Evolutionary conservation across 2,329 filamentous ascomycete species (phyloP).

Genomic region (Didymella sp.): DNA sequence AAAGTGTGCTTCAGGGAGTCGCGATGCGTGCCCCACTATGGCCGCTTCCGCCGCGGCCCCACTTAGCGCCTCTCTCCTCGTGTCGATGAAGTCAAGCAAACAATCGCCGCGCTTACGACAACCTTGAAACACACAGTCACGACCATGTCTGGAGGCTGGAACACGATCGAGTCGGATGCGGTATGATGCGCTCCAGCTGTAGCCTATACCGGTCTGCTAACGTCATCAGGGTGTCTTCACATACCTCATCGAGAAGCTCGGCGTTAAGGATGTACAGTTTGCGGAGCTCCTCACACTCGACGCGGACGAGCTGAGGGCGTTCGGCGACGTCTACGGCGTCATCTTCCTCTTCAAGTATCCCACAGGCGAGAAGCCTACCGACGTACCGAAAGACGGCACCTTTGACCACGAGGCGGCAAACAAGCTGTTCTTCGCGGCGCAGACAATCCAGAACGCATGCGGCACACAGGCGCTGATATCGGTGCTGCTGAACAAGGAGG

Average conservation of each 20-base stretch:
- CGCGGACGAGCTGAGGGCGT: conserved; percentile 71
- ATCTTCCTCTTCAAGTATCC: conserved; percentile 99
- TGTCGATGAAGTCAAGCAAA: conserved; percentile 3
- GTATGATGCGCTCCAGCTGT: conserved; percentile 60
- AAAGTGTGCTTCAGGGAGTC: background rate
- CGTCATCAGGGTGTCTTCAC: conserved; percentile 85
- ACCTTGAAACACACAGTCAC: background rate
- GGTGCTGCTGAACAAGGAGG: conserved; percentile 84
- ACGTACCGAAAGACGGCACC: conserved; percentile 77
- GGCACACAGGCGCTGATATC: conserved; percentile 94
- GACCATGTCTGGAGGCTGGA: conserved; percentile 75
- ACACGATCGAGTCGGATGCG: conserved; percentile 96
- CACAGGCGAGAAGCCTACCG: conserved; percentile 69
- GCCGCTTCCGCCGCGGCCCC: conserved; percentile 2
- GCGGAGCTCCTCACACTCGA: conserved; percentile 95
- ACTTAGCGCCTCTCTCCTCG: background rate
- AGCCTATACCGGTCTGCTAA: conserved; percentile 7
- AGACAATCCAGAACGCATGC: conserved; percentile 98
- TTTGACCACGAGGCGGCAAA: conserved; percentile 80
- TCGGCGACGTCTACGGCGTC: conserved; percentile 78
- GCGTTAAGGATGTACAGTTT: conserved; percentile 92
- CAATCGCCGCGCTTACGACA: background rate
- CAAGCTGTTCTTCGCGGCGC: conserved; percentile 88
- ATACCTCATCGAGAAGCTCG: conserved; percentile 89
- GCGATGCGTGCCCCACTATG: background rate